Evolutionary conservation across 2,329 filamentous ascomycete genomes (phyloP).

Genomic region (Paecilomyces niveus): DNA sequence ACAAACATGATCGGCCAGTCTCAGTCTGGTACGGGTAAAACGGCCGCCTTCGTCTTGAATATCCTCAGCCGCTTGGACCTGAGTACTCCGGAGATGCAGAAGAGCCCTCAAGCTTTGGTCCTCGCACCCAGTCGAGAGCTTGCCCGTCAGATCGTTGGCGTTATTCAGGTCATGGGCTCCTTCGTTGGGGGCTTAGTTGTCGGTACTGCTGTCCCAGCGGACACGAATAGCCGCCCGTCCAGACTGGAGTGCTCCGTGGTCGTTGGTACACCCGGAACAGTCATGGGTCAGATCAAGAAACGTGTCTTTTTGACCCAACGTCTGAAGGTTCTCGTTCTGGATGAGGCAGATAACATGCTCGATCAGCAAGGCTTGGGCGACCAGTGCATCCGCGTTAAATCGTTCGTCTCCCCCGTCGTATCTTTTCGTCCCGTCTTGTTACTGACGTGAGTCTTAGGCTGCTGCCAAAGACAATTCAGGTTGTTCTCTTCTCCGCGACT

Average conservation of each 20-base stretch:
- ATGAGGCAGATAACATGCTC: conserved; percentile 98
- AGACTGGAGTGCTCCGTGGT: conserved; percentile 70
- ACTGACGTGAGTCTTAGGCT: conserved; percentile 47
- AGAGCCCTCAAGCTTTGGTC: conserved; percentile 71
- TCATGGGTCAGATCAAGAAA: conserved; percentile 76
- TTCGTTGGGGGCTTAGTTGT: conserved; percentile 71
- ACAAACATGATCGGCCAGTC: conserved; percentile 95
- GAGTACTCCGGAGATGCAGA: conserved; percentile 47
- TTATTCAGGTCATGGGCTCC: conserved; percentile 74
- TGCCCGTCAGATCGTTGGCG: conserved; percentile 85
- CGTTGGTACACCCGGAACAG: conserved; percentile 89
- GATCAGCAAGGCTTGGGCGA: conserved; percentile 93
- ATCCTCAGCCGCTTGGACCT: conserved; percentile 82
- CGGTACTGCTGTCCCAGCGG: conserved; percentile 71
- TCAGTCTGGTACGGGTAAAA: conserved; percentile 98
- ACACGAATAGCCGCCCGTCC: conserved; percentile 61
- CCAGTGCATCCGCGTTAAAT: conserved; percentile 85
- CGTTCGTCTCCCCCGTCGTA: conserved; percentile 45
- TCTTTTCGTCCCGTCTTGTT: not conserved
- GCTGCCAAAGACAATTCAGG: conserved; percentile 69
- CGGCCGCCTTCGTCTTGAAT: conserved; percentile 89
- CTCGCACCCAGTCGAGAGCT: conserved; percentile 91
- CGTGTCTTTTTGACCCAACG: conserved; percentile 64
- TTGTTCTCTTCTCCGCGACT: conserved; percentile 92
- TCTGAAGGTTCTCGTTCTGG: conserved; percentile 78